phyloP scores from a whole-genome alignment of 1,284 basidiomycete genomes.

The Cryptococcus floricola region DNA sequence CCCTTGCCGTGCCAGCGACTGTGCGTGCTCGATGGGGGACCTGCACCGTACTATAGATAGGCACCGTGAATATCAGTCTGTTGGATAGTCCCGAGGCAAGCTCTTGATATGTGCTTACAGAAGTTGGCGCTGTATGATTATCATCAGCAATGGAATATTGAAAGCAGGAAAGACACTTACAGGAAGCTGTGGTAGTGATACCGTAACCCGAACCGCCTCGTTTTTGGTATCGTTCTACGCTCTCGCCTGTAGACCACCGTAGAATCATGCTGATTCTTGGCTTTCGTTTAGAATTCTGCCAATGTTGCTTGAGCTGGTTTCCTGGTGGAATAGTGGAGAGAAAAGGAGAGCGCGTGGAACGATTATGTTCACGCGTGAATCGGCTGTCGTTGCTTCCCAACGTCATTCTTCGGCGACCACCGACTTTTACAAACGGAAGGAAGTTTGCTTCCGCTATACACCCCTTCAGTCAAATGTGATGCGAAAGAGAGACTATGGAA shows the following conservation, averaged over 20 bases:
- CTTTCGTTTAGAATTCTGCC: too few relatives aligned
- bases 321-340: too few relatives aligned
- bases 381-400: too few relatives aligned
- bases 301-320: too few relatives aligned
- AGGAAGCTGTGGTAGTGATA: slow-evolving; percentile 12
- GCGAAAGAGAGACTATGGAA: too few relatives aligned
- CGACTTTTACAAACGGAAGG: too few relatives aligned
- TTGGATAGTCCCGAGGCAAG: background rate
- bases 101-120: background rate
- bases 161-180: slow-evolving; percentile 2
- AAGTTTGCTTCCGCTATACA: too few relatives aligned
- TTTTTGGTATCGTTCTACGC: background rate
- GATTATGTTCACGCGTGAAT: too few relatives aligned
- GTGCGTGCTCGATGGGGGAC: slow-evolving; percentile 15
- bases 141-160: background rate
- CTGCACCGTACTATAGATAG: slow-evolving; percentile 8
- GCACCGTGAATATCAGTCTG: background rate
- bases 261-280: background rate
- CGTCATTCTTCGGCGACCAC: too few relatives aligned
- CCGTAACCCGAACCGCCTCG: slow-evolving; percentile 12
- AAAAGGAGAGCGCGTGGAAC: too few relatives aligned
- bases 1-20: slow-evolving; percentile 13
- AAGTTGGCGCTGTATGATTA: background rate
- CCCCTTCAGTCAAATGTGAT: too few relatives aligned
- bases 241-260: background rate